Evolutionary conservation across 306 rosid species (phyloP), one percentile per base, ranked within the genome.

Genomic region (Cicer judaicum): DNA sequence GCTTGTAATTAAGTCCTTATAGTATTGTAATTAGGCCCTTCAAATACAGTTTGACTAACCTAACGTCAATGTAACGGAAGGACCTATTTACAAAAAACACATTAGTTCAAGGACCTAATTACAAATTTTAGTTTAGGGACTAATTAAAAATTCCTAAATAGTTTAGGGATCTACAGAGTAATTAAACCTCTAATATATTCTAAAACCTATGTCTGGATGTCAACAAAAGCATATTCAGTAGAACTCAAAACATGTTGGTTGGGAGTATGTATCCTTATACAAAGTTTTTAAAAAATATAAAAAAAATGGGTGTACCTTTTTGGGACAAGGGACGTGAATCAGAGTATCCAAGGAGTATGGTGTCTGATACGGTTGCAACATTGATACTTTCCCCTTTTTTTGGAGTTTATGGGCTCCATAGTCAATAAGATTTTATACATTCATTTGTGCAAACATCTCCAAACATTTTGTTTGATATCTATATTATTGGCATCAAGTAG

Each of bases 361-460:
- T 52, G 21, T 14, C 14, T 2, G 7, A 56, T 56, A 56, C n/a
- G n/a, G 13, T 2, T 21, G 10, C 3, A 5, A 11, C 15, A 21
- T 7, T 5, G 15, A 10, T 57, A 57, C 64, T 57, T 57, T 57
- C 15, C 21, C 14, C 5, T 18, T 24, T 57, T 10, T 24, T 10
- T 6, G 42, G 16, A 34, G 65, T 29, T 0, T 60, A 43, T 1
- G 7, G 43, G 65, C 42, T 60, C 34, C 42, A 34, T 60, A 56
- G 40, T 56, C 60, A 16, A 69, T 18, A 56, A 21, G 59, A 48
- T 56, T 63, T 40, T 39, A 59, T 61, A 21, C 44, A 41, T 46
- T 55, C 74, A 49, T 70, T n/a, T 54, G 7, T 46, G 57, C 15
- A 11, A 49, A 7, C 14, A 34, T 76, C 59, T 74, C 78, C 42